Evolutionary conservation across 192 early-diverging fungal species (phyloP), one percentile per base, ranked within the genome.

Genomic region (Paraglomus brasilianum): DNA sequence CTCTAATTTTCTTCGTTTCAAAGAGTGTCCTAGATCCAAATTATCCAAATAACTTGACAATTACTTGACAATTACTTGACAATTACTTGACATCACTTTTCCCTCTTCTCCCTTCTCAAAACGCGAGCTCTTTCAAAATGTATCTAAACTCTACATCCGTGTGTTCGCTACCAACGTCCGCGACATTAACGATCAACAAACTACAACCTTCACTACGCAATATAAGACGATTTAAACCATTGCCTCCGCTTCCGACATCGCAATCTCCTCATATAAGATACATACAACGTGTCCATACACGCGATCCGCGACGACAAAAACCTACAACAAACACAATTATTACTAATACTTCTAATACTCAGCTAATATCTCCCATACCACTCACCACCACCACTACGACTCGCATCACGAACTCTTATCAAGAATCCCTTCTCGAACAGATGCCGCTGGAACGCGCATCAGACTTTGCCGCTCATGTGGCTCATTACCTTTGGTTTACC

Each of bases 401-500:
- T 39, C 19, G 43, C 6, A 17, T 45, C 7, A 10, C 19, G 19
- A 45, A 46, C 30, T 39, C 39, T n/a, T 21, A 45, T 15, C 43
- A 63, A 11, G 17, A 14, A 1, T 45, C 61, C 5, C 47, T 44
- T 2, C 9, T 68, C 5, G 66, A 68, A 40, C 50, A 68, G 45
- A 22, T 55, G 8, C 38, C 41, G n/a, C 8, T 42, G n/a, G 67
- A 69, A 58, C 51, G 53, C 22, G 43, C 22, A 8, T 58, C 85
- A 15, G 81, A 84, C 21, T 86, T 86, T 68, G 83, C 80, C 3
- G 77, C 85, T 44, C 79, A 82, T 24, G 84, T 86, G 83, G 78
- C 84, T 15, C 83, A 77, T 65, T 78, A 78, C 24, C 59, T 86
- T 41, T 69, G 67, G 67, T 69, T 69, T 47, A 57, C 48, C 9